Evolutionary conservation across 108 stramenopile species (phyloP).

Genomic region (Nitzschia palea): DNA sequence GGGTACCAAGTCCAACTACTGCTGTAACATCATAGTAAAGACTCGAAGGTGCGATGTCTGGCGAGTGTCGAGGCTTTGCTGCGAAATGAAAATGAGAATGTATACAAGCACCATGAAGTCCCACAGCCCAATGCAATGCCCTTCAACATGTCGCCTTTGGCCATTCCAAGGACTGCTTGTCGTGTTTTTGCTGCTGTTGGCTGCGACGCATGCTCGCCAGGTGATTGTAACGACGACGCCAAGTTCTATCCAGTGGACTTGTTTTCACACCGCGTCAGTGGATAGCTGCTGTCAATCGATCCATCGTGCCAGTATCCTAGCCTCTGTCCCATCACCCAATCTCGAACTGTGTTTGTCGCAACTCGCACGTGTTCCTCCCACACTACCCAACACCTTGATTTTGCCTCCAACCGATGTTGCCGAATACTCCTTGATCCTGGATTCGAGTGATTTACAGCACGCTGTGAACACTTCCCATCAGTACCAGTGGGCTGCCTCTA

Average conservation of each 20-base stretch:
- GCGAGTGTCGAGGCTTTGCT: no score
- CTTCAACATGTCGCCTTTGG: no score
- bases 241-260: slow-evolving; percentile 3
- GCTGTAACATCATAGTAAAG: no score
- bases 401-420: background rate
- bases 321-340: background rate
- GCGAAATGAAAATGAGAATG: no score
- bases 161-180: no score
- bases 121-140: no score
- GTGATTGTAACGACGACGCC: background rate
- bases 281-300: background rate
- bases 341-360: background rate
- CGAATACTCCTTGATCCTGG: background rate
- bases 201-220: background rate
- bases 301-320: background rate
- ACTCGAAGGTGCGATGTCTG: no score
- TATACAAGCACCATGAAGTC: no score
- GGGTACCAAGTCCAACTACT: no score
- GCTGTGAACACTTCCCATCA: background rate
- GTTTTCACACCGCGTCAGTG: background rate
- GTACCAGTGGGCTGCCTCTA: background rate
- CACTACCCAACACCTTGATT: background rate
- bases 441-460: background rate
- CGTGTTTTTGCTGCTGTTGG: no score
- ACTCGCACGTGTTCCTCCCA: background rate